Evolutionary conservation across 2,329 filamentous ascomycete species (phyloP).

Genomic region (Penicillium aurantiogriseum): DNA sequence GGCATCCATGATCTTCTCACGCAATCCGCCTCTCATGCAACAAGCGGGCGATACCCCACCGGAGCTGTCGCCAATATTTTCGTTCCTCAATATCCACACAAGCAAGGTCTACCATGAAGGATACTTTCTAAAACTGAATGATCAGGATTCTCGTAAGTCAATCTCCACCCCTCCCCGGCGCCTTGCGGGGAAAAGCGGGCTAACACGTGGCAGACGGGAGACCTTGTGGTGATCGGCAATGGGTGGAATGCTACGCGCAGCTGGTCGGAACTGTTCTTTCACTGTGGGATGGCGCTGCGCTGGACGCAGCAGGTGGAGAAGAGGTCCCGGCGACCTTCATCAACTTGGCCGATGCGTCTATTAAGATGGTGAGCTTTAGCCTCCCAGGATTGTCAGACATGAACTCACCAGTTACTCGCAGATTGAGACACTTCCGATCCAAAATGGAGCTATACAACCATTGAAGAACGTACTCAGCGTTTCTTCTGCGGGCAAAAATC

Average conservation of each 20-base stretch:
- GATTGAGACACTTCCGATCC: constrained; percentile 87
- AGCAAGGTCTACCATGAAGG: constrained; percentile 98
- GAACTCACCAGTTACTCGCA: constrained; percentile 34
- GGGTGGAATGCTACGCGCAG: constrained; percentile 96
- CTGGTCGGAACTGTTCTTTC: constrained; percentile 93
- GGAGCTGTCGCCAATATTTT: constrained; percentile 92
- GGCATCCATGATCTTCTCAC: constrained; percentile 80
- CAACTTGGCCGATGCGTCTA: constrained; percentile 93
- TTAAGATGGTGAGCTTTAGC: constrained; percentile 76
- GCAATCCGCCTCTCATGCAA: constrained; percentile 83
- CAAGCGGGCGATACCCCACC: constrained; percentile 80
- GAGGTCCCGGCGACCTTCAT: constrained; percentile 91
- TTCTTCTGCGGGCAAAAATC: constrained; percentile 91
- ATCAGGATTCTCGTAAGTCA: constrained; percentile 81
- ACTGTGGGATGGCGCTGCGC: constrained; percentile 88
- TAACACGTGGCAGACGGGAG: constrained; percentile 67
- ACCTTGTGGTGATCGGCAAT: constrained; percentile 79
- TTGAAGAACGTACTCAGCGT: constrained; percentile 94
- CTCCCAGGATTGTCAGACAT: not conserved
- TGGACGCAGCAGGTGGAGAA: constrained; percentile 82
- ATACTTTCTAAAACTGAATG: constrained; percentile 94
- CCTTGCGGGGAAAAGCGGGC: constrained; percentile 10
- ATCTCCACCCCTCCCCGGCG: too few species aligned
- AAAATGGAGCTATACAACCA: constrained; percentile 71
- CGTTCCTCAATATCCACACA: constrained; percentile 86